Conservation (phyloP, 2,329 filamentous ascomycete genomes). For the Aspergillus novofumigatus region DNA sequence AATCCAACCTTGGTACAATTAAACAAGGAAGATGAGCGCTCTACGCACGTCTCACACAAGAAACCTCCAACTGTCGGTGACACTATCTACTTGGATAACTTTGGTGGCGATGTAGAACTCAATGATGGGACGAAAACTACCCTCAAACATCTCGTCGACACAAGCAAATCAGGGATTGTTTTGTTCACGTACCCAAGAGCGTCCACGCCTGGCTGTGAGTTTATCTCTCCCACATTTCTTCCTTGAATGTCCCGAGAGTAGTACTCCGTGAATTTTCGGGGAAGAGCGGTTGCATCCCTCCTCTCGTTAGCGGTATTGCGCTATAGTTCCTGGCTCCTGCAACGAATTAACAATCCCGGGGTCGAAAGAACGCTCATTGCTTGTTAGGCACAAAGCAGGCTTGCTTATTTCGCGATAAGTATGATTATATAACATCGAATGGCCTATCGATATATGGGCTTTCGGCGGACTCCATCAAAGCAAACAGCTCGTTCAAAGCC, state of each 20-base stretch:
- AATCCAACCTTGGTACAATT: slow-evolving; percentile 27
- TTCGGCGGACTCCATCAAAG: slow-evolving; percentile 79
- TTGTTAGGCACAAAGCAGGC: slow-evolving; percentile 80
- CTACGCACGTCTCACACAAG: slow-evolving; percentile 10
- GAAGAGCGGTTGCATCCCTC: background rate
- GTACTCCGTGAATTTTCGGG: background rate
- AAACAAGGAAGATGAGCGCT: slow-evolving; percentile 25
- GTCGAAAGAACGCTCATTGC: slow-evolving; percentile 5
- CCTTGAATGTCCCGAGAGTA: background rate
- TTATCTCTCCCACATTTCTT: background rate
- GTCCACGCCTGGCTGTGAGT: slow-evolving; percentile 88
- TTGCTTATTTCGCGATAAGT: slow-evolving; percentile 86
- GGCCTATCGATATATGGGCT: slow-evolving; percentile 88
- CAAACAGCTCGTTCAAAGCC: slow-evolving; percentile 87
- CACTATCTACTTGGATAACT: slow-evolving; percentile 50
- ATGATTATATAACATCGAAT: slow-evolving; percentile 68
- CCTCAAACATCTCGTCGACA: slow-evolving; percentile 73
- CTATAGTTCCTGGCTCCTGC: background rate
- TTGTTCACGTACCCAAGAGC: slow-evolving; percentile 96
- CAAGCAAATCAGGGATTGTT: slow-evolving; percentile 81
- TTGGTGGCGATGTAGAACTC: slow-evolving; percentile 71
- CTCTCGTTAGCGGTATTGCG: background rate
- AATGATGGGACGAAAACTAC: slow-evolving; percentile 78
- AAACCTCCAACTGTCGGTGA: slow-evolving; percentile 43
- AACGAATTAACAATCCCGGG: background rate